phyloP scores from a whole-genome alignment of 495 filamentous ascomycete species.

The Massariosphaeria phaeospora region DNA sequence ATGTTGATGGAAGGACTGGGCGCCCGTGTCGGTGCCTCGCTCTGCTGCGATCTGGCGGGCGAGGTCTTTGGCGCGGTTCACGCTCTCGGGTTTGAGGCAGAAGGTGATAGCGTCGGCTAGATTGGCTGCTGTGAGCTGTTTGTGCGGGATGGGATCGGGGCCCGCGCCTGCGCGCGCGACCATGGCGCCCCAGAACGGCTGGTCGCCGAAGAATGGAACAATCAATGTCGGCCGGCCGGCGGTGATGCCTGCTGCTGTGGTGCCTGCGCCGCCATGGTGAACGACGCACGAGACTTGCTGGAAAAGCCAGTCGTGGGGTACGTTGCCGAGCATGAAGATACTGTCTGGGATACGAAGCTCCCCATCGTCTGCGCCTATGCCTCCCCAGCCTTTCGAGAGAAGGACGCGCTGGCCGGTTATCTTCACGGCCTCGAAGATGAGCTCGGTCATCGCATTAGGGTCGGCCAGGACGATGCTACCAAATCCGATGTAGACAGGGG shows the following conservation, averaged over 20 bases:
- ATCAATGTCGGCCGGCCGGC: slow-evolving; percentile 66
- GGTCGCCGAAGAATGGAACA: slow-evolving; percentile 78
- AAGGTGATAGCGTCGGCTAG: slow-evolving; percentile 59
- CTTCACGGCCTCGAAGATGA: slow-evolving; percentile 84
- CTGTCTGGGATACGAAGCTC: slow-evolving; percentile 53
- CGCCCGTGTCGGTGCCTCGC: slow-evolving; percentile 58
- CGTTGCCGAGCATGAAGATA: slow-evolving; percentile 73
- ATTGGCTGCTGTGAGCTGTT: slow-evolving; percentile 57
- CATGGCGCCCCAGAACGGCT: slow-evolving; percentile 70
- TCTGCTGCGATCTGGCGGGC: slow-evolving; percentile 60
- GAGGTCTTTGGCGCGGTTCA: slow-evolving; percentile 53
- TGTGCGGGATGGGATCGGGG: slow-evolving; percentile 64
- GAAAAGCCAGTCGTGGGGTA: slow-evolving; percentile 82
- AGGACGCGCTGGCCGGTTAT: slow-evolving; percentile 86
- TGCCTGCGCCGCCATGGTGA: slow-evolving; percentile 80
- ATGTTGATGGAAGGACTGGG: slow-evolving; percentile 64
- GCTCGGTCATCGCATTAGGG: slow-evolving; percentile 68
- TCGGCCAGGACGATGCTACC: slow-evolving; percentile 91
- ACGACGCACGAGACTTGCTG: slow-evolving; percentile 67
- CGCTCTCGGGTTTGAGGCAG: slow-evolving; percentile 53
- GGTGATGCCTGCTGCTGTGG: slow-evolving; percentile 69
- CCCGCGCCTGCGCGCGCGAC: slow-evolving; percentile 68
- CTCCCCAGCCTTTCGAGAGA: slow-evolving; percentile 78
- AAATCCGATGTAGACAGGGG: slow-evolving; percentile 93
- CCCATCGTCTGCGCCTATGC: slow-evolving; percentile 56